A percentile compares a stretch with the other conserved stretches of the same genome.
phyloP scores from a whole-genome alignment of 768 basidiomycete genomes.

The Boletus barrowsii region DNA sequence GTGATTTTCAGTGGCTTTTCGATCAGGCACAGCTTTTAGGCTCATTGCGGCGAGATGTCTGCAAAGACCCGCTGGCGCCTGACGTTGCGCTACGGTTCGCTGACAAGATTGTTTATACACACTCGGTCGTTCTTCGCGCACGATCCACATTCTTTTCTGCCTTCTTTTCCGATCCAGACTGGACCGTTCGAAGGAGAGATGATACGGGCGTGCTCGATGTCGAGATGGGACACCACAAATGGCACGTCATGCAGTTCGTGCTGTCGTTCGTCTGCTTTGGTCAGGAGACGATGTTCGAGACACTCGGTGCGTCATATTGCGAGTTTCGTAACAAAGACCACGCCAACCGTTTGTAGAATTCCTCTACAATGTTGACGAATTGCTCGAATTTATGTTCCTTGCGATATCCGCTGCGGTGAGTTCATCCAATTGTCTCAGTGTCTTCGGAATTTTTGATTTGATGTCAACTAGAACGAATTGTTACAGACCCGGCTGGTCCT shows the following conservation, averaged over 20 bases:
- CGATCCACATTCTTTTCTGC: conserved; percentile 80
- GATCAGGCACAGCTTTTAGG: conserved; percentile 18
- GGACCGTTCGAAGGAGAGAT: conserved; percentile 67
- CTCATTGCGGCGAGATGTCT: conserved; percentile 2
- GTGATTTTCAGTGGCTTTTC: conserved; percentile 53
- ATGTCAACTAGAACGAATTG: conserved; percentile 66
- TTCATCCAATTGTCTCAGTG: background rate
- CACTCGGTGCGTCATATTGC: conserved; percentile 48
- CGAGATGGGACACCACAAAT: conserved; percentile 67
- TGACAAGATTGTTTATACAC: conserved; percentile 61
- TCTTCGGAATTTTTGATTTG: background rate
- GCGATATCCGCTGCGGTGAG: conserved; percentile 82
- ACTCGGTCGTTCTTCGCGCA: conserved; percentile 77
- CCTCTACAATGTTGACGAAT: conserved; percentile 60
- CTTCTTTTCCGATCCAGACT: conserved; percentile 80
- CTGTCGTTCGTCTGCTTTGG: conserved; percentile 78
- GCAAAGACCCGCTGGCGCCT: conserved; percentile 38
- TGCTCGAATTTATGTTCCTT: conserved; percentile 83
- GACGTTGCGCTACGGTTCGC: conserved; percentile 73
- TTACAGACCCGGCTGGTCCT: conserved; percentile 82
- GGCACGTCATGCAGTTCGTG: conserved; percentile 74
- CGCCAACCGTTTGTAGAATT: conserved; percentile 46
- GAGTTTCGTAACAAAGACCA: background rate
- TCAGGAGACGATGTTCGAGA: conserved; percentile 65
- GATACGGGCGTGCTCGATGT: conserved; percentile 55